Evolutionary conservation across 1,284 basidiomycete species (phyloP).

Genomic region (Trametes pubescens): DNA sequence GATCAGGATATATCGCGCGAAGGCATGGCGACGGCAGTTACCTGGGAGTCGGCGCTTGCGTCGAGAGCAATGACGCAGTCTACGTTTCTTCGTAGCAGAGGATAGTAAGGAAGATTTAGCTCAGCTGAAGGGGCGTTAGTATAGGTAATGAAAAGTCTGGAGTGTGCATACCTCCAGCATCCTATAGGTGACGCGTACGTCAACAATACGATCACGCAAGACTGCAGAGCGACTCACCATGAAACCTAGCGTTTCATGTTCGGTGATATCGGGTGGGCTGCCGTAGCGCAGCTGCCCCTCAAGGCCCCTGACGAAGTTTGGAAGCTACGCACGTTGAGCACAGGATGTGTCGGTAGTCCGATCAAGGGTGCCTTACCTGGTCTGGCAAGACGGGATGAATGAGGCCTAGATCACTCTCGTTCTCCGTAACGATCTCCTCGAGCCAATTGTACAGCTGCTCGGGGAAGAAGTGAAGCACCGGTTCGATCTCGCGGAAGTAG

Average conservation of each 20-base stretch:
- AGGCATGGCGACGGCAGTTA: constrained; percentile 13
- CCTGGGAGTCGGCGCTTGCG: constrained; percentile 51
- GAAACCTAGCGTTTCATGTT: constrained; percentile 47
- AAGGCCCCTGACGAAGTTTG: constrained; percentile 51
- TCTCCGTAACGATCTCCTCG: constrained; percentile 45
- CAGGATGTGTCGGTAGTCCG: not conserved
- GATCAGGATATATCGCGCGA: not conserved
- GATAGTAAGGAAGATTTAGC: constrained; percentile 52
- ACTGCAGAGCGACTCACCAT: constrained; percentile 39
- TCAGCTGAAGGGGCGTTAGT: constrained; percentile 37
- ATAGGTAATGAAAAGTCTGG: not conserved
- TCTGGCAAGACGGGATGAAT: constrained; percentile 52
- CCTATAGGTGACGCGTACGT: constrained; percentile 31
- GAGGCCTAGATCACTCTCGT: constrained; percentile 45
- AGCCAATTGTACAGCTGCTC: constrained; percentile 45
- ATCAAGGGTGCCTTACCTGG: constrained; percentile 35
- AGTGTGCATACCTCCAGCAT: constrained; percentile 43
- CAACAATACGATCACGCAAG: not conserved
- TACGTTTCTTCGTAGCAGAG: constrained; percentile 46
- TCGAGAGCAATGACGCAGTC: constrained; percentile 53
- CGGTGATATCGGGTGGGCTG: constrained; percentile 45
- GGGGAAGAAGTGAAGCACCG: constrained; percentile 46
- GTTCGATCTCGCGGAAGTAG: constrained; percentile 51
- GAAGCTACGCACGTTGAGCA: constrained; percentile 38
- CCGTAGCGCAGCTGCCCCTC: constrained; percentile 45